Evolutionary conservation across 805 yeast genomes (phyloP).

Genomic region (Yamadazyma laniorum): DNA sequence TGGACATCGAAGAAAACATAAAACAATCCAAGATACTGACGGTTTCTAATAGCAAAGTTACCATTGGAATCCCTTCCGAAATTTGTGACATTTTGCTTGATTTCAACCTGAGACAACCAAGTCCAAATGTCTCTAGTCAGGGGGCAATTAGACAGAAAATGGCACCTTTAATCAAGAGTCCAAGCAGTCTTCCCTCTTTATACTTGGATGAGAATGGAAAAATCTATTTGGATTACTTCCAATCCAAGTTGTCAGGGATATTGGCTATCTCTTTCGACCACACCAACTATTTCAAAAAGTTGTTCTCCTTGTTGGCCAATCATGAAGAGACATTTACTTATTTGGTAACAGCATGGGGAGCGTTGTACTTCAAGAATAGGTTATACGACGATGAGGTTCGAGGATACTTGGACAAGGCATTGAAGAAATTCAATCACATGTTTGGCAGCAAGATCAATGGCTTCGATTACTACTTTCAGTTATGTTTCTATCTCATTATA

Average conservation of each 20-base stretch:
- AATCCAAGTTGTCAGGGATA: conserved; percentile 16
- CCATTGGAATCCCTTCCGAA: no score
- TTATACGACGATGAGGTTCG: conserved; percentile 11
- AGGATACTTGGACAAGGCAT: conserved; percentile 9
- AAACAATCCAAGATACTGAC: no score
- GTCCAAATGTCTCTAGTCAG: not conserved
- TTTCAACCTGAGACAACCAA: not conserved
- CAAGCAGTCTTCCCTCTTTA: conserved; percentile 9
- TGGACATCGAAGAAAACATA: no score
- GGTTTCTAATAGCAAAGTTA: no score
- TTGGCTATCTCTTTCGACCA: conserved; percentile 19
- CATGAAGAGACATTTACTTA: conserved; percentile 20
- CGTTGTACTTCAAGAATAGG: conserved; percentile 12
- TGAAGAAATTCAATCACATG: conserved; percentile 6
- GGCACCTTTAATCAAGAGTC: not conserved
- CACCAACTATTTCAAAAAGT: conserved; percentile 24
- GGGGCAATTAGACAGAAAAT: not conserved
- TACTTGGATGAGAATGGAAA: conserved; percentile 16
- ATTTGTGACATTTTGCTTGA: no score
- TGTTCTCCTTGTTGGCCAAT: conserved; percentile 19
- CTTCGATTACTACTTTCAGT: conserved; percentile 12
- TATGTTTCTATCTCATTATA: conserved; percentile 16
- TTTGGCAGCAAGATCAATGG: conserved; percentile 7
- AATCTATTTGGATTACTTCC: conserved; percentile 18
- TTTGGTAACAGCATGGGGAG: conserved; percentile 29